Base-by-base conservation (phyloP, 2,329 filamentous ascomycete species). In the Stachybotrys chartarum region DNA sequence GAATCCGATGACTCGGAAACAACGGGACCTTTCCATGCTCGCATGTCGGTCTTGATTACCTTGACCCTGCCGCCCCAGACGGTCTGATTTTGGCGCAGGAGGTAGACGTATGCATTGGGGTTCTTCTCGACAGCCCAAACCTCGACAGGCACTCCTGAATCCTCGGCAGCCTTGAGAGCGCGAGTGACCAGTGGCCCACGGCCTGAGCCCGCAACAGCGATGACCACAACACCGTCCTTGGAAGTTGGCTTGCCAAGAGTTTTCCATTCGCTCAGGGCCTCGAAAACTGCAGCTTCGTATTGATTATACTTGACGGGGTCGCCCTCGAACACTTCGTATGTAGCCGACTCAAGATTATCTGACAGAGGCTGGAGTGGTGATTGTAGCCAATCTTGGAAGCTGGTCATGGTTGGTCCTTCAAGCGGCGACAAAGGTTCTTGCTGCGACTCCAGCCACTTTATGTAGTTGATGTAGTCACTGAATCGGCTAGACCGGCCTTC, bases 101-200 rank as follows among this genome's bases (percentile, higher is more conserved):
- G 82, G 61, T 97, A 86, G 7, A 99, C 92, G 68, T 93, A 97
- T 1, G 94, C 94, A 66, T 99, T 97, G 5, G 91, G 94, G 71
- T 99, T 99, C 80, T 99, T 99, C 73, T 99, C 94, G 4, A 99
- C 84, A 0, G 90, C 94, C 85, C 91, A 97, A 50, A 95, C 81
- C 62, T 92, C 86, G 52, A 97, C 88, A 18, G 84, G 78, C 4
- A 97, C 86, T 1, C 87, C 86, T 1, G 91, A 88, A 16, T 77
- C 80, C 58, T 85, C 79, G 63, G 91, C 93, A 12, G 94, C 95
- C 57, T 84, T 84, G 30, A 99, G 75, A 1, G 91, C 91, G 51
- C 94, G 84, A 1, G 91, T 94, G 14, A 99, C 92, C 1, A 99
- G 80, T 5, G 94, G 94, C 0, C 94, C 95, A 59, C 95, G 86